Evolutionary conservation across 176 grass and related monocot species (phyloP).

Genomic region (Aechmea fasciata): DNA sequence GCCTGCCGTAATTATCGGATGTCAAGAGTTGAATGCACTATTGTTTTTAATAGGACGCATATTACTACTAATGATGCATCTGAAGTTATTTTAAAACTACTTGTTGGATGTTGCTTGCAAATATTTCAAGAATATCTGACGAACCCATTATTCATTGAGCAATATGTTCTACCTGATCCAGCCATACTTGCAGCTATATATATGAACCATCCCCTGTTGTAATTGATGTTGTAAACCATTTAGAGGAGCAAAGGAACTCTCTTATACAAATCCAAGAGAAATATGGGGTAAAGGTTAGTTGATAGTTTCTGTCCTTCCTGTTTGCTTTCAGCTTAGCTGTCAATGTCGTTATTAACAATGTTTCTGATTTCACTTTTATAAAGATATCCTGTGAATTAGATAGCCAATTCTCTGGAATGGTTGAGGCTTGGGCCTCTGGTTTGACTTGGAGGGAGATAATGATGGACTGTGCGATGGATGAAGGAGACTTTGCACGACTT

Average conservation of each 20-base stretch:
- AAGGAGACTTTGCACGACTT: slow-evolving; percentile 85
- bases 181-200: slow-evolving; percentile 55
- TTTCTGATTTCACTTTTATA: slow-evolving; percentile 19
- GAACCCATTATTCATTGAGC: background rate
- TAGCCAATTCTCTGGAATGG: slow-evolving; percentile 88
- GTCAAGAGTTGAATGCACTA: background rate
- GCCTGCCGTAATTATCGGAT: too few species aligned
- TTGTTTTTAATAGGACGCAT: background rate
- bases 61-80: background rate
- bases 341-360: slow-evolving; percentile 6
- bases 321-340: background rate
- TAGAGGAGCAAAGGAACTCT: slow-evolving; percentile 78
- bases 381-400: slow-evolving; percentile 89
- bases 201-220: slow-evolving; percentile 90
- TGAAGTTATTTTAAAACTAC: background rate
- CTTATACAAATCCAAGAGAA: slow-evolving; percentile 80
- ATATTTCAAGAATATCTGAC: background rate
- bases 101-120: background rate
- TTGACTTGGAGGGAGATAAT: slow-evolving; percentile 96
- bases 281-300: slow-evolving; percentile 60
- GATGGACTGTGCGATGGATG: slow-evolving; percentile 98
- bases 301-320: background rate
- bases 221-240: slow-evolving; percentile 64
- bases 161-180: slow-evolving; percentile 9
- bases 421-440: slow-evolving; percentile 97